Conservation (phyloP, 2,329 filamentous ascomycete species). For the Pseudonectria buxi region DNA sequence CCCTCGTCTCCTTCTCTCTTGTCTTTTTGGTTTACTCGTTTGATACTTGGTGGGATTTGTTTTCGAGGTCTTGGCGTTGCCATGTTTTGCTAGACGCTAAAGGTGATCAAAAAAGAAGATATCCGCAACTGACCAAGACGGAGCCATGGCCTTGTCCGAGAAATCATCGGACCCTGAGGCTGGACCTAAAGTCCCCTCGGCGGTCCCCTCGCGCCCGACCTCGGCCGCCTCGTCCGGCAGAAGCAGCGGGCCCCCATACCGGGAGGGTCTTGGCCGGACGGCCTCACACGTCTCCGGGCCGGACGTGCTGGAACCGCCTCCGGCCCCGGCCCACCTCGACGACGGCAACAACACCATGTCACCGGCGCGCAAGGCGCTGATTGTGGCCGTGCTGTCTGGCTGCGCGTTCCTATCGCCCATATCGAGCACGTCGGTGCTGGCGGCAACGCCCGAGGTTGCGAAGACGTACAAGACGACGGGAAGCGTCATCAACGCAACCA, state of each 20-base stretch:
- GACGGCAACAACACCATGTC: constrained; percentile 61
- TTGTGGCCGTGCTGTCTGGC: constrained; percentile 64
- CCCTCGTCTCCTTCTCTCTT: too few relatives aligned
- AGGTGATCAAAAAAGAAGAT: too few relatives aligned
- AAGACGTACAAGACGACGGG: constrained; percentile 57
- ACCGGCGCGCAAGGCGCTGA: constrained; percentile 53
- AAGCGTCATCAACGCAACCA: constrained; percentile 64
- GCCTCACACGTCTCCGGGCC: constrained; percentile 25
- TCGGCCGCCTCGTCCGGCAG: constrained; percentile 1
- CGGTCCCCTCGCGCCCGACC: constrained; percentile 1
- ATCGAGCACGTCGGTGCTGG: constrained; percentile 65
- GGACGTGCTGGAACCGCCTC: constrained; percentile 19
- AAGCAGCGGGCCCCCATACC: not conserved
- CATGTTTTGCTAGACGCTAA: too few relatives aligned
- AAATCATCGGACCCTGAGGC: too few relatives aligned
- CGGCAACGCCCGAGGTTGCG: constrained; percentile 69
- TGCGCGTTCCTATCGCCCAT: constrained; percentile 72
- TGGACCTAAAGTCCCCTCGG: too few relatives aligned
- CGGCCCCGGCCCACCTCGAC: constrained; percentile 26
- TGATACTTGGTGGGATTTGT: too few relatives aligned
- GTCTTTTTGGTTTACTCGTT: too few relatives aligned
- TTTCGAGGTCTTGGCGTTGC: too few relatives aligned
- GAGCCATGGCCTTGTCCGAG: too few relatives aligned
- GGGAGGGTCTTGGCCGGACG: constrained; percentile 14
- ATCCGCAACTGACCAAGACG: too few relatives aligned